A percentile compares a stretch with the other conserved stretches of the same genome.
These are phyloP conservation scores for Trifolium pratense DNA, from an alignment of 306 rosid genomes.

Conservation along the genomic window DNA sequence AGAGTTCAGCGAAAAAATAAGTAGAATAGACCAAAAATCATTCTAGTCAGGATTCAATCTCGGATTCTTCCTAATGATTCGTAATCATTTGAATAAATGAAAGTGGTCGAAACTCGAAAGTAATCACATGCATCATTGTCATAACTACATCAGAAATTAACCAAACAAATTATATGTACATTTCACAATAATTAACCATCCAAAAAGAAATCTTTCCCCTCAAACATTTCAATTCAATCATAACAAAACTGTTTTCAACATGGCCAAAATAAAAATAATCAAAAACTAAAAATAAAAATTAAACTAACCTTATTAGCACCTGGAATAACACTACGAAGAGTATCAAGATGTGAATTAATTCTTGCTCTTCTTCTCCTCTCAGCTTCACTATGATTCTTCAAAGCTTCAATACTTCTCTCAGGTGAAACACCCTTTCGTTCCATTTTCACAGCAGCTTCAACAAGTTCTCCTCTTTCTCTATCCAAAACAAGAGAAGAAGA, in stretches of 20 bases:
- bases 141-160: neutral
- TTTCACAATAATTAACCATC: conserved; percentile 15
- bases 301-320: conserved; percentile 71
- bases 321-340: conserved; percentile 64
- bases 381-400: conserved; percentile 81
- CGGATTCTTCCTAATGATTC: too few species aligned
- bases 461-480: conserved; percentile 60
- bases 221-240: conserved; percentile 23
- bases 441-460: conserved; percentile 54
- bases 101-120: too few species aligned
- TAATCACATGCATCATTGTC: too few species aligned
- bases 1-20: too few species aligned
- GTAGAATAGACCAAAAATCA: too few species aligned
- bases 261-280: neutral
- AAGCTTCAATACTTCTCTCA: conserved; percentile 68
- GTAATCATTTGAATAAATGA: too few species aligned
- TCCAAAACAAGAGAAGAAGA: conserved; percentile 72
- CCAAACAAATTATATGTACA: neutral
- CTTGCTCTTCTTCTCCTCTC: conserved; percentile 75
- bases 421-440: conserved; percentile 52
- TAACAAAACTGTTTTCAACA: neutral
- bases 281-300: neutral
- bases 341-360: conserved; percentile 70
- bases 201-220: neutral
- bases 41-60: too few species aligned